Evolutionary conservation across 805 yeast genomes (phyloP).

Genomic region (Teunomyces cretensis): DNA sequence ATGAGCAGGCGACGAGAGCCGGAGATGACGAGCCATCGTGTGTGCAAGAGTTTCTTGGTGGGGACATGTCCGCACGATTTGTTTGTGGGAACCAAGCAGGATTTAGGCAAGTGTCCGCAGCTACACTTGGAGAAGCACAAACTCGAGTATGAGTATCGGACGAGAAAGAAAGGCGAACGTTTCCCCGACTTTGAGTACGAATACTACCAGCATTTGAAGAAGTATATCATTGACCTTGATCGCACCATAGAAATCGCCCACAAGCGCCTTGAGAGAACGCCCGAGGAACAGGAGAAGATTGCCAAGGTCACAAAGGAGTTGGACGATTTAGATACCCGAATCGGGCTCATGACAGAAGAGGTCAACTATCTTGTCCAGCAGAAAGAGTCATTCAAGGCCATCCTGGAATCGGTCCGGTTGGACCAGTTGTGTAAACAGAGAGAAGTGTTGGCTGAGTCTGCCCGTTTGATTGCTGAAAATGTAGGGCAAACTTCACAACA

Average conservation of each 20-base stretch:
- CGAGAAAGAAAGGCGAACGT: conserved; percentile 38
- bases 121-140: conserved; percentile 74
- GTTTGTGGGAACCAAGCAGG: conserved; percentile 78
- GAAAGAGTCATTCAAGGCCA: conserved; percentile 51
- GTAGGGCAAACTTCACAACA: conserved; percentile 87
- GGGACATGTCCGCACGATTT: conserved; percentile 86
- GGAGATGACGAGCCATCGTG: conserved; percentile 45
- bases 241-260: conserved; percentile 61
- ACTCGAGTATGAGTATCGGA: conserved; percentile 60
- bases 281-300: conserved; percentile 67
- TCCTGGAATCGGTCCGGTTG: conserved; percentile 49
- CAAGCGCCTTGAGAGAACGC: conserved; percentile 65
- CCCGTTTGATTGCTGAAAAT: conserved; percentile 63
- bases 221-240: conserved; percentile 66
- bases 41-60: conserved; percentile 80
- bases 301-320: conserved; percentile 54
- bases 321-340: conserved; percentile 59
- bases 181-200: conserved; percentile 54
- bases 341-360: conserved; percentile 69
- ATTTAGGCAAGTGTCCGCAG: conserved; percentile 76
- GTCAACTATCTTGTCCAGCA: conserved; percentile 50
- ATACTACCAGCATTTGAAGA: conserved; percentile 48
- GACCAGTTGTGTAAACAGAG: conserved; percentile 49
- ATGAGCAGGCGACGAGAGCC: conserved; percentile 33
- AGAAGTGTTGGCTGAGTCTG: conserved; percentile 52